Base-by-base conservation (phyloP, 495 filamentous ascomycete species). In the Hypoxylon intermedium region DNA sequence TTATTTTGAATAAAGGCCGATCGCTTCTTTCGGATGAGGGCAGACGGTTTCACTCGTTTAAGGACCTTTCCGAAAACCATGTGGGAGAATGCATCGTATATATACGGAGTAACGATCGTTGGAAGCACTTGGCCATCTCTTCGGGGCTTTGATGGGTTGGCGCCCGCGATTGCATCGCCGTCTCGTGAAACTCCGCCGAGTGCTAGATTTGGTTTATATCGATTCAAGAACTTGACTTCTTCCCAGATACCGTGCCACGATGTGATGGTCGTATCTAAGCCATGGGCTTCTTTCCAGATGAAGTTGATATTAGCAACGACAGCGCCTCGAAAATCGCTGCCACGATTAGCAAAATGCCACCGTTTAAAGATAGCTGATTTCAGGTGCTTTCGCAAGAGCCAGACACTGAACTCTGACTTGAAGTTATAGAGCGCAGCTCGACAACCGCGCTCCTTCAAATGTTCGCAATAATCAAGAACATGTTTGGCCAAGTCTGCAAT, bases 61-160 rank as follows among this genome's bases (percentile, higher is more conserved):
- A 86, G 69, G 1, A 82, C 70, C 13, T 78, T 68, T 1, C 77
- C 82, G 67, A 89, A 88, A 3, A 81, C 73, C 73, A 89, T 77
- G 31, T 85, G 69, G 7, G 80, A 77, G 60, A 92, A 92, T 50
- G 80, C 82, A 15, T 83, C 67, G 52, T 85, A 80, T 3, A 87
- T 80, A 48, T 83, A 89, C 0, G 86, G 84, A 0, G 89, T 91
- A 3, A 90, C 86, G 5, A 88, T 76, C 0, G 90, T 92, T 28
- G 68, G 68, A 0, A 53, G 13, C 5, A 67, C 45, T 13, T 18
- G 15, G 6, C 7, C 21, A 68, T 71, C 15, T 67, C 24, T 43
- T 28, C n/a, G 23, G 2, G 9, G 6, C 19, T 36, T 64, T 2
- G 4, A 5, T 11, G 0, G 50, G 2, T 30, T 30, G 6, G 2